phyloP scores from a whole-genome alignment of 169 alveolate genomes.

The Eimeria necatrix region DNA sequence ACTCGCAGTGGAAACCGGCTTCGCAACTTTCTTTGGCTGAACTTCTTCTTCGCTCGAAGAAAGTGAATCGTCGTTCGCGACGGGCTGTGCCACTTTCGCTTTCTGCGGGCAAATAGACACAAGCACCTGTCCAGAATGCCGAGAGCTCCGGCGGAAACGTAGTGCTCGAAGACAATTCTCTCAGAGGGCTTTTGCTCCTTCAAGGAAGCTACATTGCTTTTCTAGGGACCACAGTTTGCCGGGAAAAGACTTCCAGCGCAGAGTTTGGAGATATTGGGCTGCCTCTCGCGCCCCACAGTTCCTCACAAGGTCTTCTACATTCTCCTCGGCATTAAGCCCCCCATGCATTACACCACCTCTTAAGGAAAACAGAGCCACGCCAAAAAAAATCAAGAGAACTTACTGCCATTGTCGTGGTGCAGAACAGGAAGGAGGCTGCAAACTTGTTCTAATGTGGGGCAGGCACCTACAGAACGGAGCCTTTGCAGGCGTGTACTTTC shows the following conservation, averaged over 20 bases:
- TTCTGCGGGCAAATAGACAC: conserved; percentile 32
- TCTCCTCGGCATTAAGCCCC: neutral
- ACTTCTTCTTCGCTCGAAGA: conserved; percentile 72
- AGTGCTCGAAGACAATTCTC: neutral
- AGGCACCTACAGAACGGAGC: conserved; percentile 48
- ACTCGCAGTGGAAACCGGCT: neutral
- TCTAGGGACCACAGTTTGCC: too few relatives aligned
- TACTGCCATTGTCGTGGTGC: conserved; percentile 55
- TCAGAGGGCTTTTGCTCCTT: neutral
- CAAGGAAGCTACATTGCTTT: neutral
- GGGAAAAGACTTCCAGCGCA: too few relatives aligned
- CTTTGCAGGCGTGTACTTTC: conserved; percentile 41
- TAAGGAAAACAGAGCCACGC: neutral
- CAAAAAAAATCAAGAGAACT: neutral
- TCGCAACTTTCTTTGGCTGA: conserved; percentile 57
- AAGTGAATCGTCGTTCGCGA: conserved; percentile 67
- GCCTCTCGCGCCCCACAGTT: neutral
- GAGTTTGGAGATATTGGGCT: neutral
- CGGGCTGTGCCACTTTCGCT: conserved; percentile 65
- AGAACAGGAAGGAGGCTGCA: neutral
- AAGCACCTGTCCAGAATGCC: neutral
- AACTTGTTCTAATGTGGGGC: conserved; percentile 45
- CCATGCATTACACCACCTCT: neutral
- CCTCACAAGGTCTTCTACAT: neutral
- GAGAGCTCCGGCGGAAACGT: too few relatives aligned